These are phyloP conservation scores for Tilletia horrida DNA, from an alignment of 1,284 basidiomycete genomes.

Conservation along the genomic window DNA sequence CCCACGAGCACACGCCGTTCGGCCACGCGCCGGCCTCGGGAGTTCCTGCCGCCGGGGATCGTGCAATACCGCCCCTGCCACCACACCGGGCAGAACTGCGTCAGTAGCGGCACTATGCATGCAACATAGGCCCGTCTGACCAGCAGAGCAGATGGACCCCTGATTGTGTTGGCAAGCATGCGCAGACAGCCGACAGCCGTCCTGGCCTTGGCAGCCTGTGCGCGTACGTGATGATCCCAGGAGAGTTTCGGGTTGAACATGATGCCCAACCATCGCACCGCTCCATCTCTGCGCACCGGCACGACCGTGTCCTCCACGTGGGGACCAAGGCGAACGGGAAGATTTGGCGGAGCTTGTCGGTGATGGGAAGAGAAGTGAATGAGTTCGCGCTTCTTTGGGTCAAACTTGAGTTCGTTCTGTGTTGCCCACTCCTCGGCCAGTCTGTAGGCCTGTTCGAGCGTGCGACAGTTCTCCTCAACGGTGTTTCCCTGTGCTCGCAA, in stretches of 20 bases:
- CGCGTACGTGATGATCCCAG: conserved; percentile 5
- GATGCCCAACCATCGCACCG: conserved; percentile 15
- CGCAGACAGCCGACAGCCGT: not conserved
- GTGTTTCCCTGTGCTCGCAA: not conserved
- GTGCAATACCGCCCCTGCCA: not conserved
- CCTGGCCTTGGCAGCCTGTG: not conserved
- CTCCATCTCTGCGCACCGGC: not conserved
- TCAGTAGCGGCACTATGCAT: not conserved
- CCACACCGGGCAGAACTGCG: not conserved
- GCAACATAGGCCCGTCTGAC: not conserved
- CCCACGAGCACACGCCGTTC: not conserved
- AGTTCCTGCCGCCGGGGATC: too few species aligned
- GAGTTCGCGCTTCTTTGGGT: conserved; percentile 6
- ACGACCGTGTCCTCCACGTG: not conserved
- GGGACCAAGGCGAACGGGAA: not conserved
- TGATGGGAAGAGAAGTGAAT: conserved; percentile 4
- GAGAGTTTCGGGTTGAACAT: conserved; percentile 1
- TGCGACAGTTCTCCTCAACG: not conserved
- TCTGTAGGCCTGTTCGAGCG: not conserved
- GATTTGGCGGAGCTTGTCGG: not conserved
- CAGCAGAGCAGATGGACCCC: not conserved
- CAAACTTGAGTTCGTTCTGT: conserved; percentile 1
- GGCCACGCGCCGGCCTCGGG: not conserved
- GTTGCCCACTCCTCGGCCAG: not conserved
- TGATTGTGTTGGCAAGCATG: conserved; percentile 9